Evolutionary conservation across 345 rosid species (phyloP), one percentile per base, ranked within the genome.

Genomic region (Toxicodendron radicans): DNA sequence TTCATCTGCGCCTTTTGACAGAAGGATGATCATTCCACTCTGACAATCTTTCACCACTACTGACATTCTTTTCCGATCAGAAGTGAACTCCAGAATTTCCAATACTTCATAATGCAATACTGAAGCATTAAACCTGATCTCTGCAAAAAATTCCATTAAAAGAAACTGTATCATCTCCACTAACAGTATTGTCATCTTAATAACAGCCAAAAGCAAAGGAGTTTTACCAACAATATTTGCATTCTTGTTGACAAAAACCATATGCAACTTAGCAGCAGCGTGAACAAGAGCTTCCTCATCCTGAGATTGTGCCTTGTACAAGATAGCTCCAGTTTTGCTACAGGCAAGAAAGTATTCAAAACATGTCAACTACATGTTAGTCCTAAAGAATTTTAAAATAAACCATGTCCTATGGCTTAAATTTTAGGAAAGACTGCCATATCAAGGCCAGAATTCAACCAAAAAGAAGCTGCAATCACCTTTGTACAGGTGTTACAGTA

Each of bases 1-100:
- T 84, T 95, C 99, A 85, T 95, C 99, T 51, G 97, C 98, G 54
- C 99, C 99, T 81, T 95, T 95, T 51, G 98, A 90, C 79, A 95
- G 76, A 75, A 95, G 99, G 67, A 85, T 66, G 78, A 90, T 88
- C 81, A 88, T 93, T 74, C 88, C 97, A 75, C 77, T 88, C 70
- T 80, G 89, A 76, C 87, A 83, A 86, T 93, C 97, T 85, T 78
- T 89, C 74, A 95, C 86, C 69, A 91, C 95, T 72, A 90, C 88
- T 8, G 99, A 95, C 99, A 95, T 95, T 85, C 97, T 89, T 89
- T 95, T 93, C 74, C 99, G 78, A 80, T 95, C 97, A 76, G 98
- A 95, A 75, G 99, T 93, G 83, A 95, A 93, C 85, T 95, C 99
- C 72, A 95, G 88, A 75, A 86, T 86, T 54, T 93, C 99, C 83